Evolutionary conservation across 352 stramenopile genomes (phyloP), one percentile per base, ranked within the genome.

Genomic region (Pythium brassicae): DNA sequence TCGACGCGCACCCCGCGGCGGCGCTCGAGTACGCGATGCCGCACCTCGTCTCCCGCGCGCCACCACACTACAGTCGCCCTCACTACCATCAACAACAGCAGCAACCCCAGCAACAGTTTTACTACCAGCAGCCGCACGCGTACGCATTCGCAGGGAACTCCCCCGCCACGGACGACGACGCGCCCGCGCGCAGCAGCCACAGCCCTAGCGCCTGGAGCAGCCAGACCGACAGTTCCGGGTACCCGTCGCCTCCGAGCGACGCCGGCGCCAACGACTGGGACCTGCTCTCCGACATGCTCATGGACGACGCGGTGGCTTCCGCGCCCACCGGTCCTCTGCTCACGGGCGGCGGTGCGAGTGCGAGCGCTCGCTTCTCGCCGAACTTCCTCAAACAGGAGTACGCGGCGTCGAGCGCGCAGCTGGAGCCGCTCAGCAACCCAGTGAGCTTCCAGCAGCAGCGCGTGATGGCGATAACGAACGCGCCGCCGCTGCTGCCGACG

Each of bases 281-380:
- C n/a, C 54, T 87, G 34, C 61, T 87, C 19, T 82, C 69, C 20
- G 74, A 87, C 45, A 66, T 87, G 46, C 56, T 85, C 20, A 68
- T 82, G 19, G 67, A 82, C 34, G 74, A 87, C 49, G 70, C 76
- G 9, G 39, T 83, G 12, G 58, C 26, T 1, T 37, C 51, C 27
- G 37, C 65, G 12, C 22, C 23, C 10, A 5, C 34, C 3, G n/a
- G 32, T 42, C 23, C 34, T 3, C 8, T 25, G 15, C 25, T 35
- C 10, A 14, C 1, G 29, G 29, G 29, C 29, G 9, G 29, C 9
- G 29, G 29, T 35, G 29, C 14, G 19, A 25, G 19, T 15, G 35
- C 46, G 26, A 39, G 6, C 45, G 35, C 4, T 15, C 42, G 19
- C n/a, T 47, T 23, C 17, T 43, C 43, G 29, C 29, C 29, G 29